Evolutionary conservation across 2,329 filamentous ascomycete genomes (phyloP).

Genomic region (Canariomyces notabilis): DNA sequence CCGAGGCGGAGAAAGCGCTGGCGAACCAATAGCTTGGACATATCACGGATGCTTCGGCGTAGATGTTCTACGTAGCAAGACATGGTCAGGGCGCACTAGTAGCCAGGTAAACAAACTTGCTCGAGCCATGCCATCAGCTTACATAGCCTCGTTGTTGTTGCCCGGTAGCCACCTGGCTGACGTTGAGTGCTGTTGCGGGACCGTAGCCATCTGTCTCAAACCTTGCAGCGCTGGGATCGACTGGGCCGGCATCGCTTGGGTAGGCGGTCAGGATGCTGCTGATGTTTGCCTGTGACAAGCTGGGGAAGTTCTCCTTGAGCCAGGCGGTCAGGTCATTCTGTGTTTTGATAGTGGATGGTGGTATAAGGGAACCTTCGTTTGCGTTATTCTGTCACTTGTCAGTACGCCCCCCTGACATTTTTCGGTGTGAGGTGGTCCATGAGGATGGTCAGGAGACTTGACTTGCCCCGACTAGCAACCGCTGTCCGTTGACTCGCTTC

Average conservation of each 20-base stretch:
- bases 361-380: conserved; percentile 34
- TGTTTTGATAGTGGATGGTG: conserved; percentile 31
- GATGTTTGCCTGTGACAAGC: conserved; percentile 29
- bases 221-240: conserved; percentile 22
- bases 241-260: conserved; percentile 21
- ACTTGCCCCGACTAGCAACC: conserved; percentile 28
- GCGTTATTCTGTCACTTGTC: conserved; percentile 29
- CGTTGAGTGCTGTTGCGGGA: conserved; percentile 44
- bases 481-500: conserved; percentile 29
- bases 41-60: conserved; percentile 49
- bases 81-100: background rate
- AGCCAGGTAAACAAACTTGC: no score
- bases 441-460: no score
- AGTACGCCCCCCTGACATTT: background rate
- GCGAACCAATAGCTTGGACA: conserved; percentile 53
- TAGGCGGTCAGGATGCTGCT: conserved; percentile 29
- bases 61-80: conserved; percentile 36
- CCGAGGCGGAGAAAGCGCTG: conserved; percentile 37
- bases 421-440: no score
- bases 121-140: background rate
- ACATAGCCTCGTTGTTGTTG: conserved; percentile 46
- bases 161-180: conserved; percentile 43
- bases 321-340: conserved; percentile 27
- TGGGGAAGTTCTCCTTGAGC: conserved; percentile 30
- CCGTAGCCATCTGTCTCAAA: conserved; percentile 26